Evolutionary conservation across 2,329 filamentous ascomycete genomes (phyloP).

Genomic region (Colletotrichum sp.): DNA sequence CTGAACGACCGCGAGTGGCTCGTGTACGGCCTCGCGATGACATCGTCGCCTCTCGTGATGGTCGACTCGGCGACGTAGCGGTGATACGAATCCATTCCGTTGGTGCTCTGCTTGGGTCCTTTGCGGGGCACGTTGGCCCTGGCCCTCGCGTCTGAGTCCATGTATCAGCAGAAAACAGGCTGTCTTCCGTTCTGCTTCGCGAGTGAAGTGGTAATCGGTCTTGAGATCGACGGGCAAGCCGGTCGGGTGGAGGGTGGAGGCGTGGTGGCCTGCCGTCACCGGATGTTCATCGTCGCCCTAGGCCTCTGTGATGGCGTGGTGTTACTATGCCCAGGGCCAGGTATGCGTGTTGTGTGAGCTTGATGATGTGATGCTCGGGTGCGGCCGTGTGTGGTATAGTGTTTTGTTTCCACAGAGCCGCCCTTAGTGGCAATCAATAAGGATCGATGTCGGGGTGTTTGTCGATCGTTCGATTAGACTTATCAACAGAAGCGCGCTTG

Average conservation of each 20-base stretch:
- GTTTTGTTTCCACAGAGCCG: slow-evolving; percentile 1
- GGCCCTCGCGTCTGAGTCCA: slow-evolving; percentile 17
- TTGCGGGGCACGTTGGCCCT: slow-evolving; percentile 23
- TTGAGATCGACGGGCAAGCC: not conserved
- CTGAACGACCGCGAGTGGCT: slow-evolving; percentile 20
- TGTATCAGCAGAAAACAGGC: not conserved
- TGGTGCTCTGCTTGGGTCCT: slow-evolving; percentile 11
- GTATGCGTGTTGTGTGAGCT: not conserved
- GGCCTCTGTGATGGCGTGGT: not conserved
- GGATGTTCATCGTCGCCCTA: slow-evolving; percentile 3
- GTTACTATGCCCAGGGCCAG: not conserved
- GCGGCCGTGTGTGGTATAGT: not conserved
- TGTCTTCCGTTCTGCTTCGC: not conserved
- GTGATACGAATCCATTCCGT: slow-evolving; percentile 22
- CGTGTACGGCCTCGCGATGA: slow-evolving; percentile 10
- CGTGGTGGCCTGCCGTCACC: not conserved
- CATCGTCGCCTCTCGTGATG: not conserved
- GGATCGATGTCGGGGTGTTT: slow-evolving; percentile 3
- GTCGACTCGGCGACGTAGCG: slow-evolving; percentile 20
- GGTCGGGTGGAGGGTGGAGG: not conserved
- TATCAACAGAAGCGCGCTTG: not conserved
- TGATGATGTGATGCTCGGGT: not conserved
- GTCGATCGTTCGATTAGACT: slow-evolving; percentile 11
- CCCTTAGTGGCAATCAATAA: not conserved
- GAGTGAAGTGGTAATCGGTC: not conserved